phyloP scores from a whole-genome alignment of 2,329 filamentous ascomycete genomes.

The Penicillium digitatum region DNA sequence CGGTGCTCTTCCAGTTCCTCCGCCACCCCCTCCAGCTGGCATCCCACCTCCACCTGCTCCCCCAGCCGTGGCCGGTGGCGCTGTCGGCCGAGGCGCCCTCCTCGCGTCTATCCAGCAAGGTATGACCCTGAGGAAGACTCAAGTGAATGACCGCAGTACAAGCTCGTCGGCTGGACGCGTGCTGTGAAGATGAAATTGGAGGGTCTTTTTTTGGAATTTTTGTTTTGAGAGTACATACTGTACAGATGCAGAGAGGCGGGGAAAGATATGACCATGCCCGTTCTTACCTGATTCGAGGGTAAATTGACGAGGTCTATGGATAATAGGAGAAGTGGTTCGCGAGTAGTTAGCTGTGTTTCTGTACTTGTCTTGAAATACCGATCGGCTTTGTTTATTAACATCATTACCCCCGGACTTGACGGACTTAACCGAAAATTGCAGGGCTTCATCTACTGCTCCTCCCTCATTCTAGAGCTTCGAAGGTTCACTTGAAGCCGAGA shows the following conservation, averaged over 20 bases:
- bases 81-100: conserved; percentile 55
- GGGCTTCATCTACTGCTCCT: too few species aligned
- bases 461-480: background rate
- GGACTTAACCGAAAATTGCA: too few species aligned
- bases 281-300: background rate
- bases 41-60: conserved; percentile 36
- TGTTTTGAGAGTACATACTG: conserved; percentile 17
- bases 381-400: conserved; percentile 2
- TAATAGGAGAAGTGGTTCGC: background rate
- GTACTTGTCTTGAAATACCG: conserved; percentile 12
- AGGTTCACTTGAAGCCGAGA: background rate
- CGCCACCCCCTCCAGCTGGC: conserved; percentile 39
- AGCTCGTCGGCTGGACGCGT: conserved; percentile 74
- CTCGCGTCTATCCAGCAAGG: conserved; percentile 80
- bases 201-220: background rate
- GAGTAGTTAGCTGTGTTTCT: conserved; percentile 7
- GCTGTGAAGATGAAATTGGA: conserved; percentile 31
- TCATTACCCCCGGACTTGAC: background rate
- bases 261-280: background rate
- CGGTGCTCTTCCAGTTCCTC: conserved; percentile 42
- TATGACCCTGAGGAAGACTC: conserved; percentile 74
- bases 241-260: conserved; percentile 14
- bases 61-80: conserved; percentile 54
- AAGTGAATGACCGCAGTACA: conserved; percentile 80
- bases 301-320: conserved; percentile 1